Evolutionary conservation across 495 filamentous ascomycete species (phyloP).

Genomic region (Hypoxylon lienhwacheense): DNA sequence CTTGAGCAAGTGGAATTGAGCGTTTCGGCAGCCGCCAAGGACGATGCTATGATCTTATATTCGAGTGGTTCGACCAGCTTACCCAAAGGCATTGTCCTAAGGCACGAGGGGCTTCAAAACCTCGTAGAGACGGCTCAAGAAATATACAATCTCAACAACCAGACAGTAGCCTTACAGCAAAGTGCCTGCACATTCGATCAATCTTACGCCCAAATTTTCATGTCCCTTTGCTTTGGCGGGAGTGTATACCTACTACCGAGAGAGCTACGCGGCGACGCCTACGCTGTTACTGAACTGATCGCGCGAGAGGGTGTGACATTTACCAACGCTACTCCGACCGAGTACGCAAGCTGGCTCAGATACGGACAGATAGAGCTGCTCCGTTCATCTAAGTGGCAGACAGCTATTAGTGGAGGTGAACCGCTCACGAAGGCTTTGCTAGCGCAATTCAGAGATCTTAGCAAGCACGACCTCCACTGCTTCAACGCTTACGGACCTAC

Average conservation of each 20-base stretch:
- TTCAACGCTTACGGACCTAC: slow-evolving; percentile 42
- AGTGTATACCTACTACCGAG: slow-evolving; percentile 23
- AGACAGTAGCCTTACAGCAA: slow-evolving; percentile 38
- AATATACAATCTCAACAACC: slow-evolving; percentile 8
- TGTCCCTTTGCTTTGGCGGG: slow-evolving; percentile 31
- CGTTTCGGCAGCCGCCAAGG: not conserved
- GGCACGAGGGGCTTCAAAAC: slow-evolving; percentile 29
- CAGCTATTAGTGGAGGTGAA: slow-evolving; percentile 37
- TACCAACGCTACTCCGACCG: slow-evolving; percentile 32
- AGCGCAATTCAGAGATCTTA: slow-evolving; percentile 16
- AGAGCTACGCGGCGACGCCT: slow-evolving; percentile 26
- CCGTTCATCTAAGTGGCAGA: slow-evolving; percentile 24
- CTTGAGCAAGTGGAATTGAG: not conserved
- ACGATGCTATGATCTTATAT: slow-evolving; percentile 43
- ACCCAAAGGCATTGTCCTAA: slow-evolving; percentile 51
- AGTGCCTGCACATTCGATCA: slow-evolving; percentile 37
- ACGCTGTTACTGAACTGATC: slow-evolving; percentile 30
- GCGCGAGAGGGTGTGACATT: slow-evolving; percentile 25
- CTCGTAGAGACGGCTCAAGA: slow-evolving; percentile 19
- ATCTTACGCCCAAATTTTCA: slow-evolving; percentile 36
- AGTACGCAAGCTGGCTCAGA: slow-evolving; percentile 29
- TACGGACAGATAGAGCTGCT: slow-evolving; percentile 5
- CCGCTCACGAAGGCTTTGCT: slow-evolving; percentile 6
- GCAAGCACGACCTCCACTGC: slow-evolving; percentile 19
- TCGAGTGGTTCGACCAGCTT: slow-evolving; percentile 53